Evolutionary conservation across 345 rosid genomes (phyloP), one percentile per base, ranked within the genome.

Genomic region (Citrus inodora): DNA sequence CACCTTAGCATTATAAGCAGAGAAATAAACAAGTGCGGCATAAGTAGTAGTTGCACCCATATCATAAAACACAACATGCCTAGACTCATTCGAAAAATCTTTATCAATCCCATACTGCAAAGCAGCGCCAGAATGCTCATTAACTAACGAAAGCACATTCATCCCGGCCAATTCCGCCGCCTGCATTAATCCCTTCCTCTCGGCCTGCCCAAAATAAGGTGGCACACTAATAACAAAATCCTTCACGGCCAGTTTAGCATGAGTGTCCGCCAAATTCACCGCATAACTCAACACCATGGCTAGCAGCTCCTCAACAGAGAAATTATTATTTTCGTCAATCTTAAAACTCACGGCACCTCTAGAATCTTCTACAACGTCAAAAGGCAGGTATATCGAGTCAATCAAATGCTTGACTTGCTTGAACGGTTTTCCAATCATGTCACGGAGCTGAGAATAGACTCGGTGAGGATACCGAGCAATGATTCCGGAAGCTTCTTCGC

Each of bases 41-140:
- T 94, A 94, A 77, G 98, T 94, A 78, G 90, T 91, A 74, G 93
- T 88, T 3, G 99, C 86, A 55, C 99, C 99, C 99, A 97, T 97
- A 76, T 97, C 99, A 81, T 92, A 97, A 66, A 97, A 97, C 35
- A 97, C 72, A 59, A 94, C 99, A 86, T 97, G 88, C 75, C 98
- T 88, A 8, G 99, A 92, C 40, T 79, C 95, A 72, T 97, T 97
- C 2, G 93, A 82, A 64, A 97, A 97, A 84, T 97, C 94, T 85
- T 97, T 97, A 80, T 93, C 98, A 78, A 97, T 97, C 80, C 98
- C 98, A 79, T 97, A 97, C 87, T 97, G 99, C 86, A 97, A 92
- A 17, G 99, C 99, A 0, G 98, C 99, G 61, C 98, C 98, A 0
- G 98, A 90, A 79, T 92, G 98, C 86, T 97, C 99, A 79, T 94